These are phyloP conservation scores for Ambrosia trifida DNA, from an alignment of 129 eudicot species.

Conservation along the genomic window DNA sequence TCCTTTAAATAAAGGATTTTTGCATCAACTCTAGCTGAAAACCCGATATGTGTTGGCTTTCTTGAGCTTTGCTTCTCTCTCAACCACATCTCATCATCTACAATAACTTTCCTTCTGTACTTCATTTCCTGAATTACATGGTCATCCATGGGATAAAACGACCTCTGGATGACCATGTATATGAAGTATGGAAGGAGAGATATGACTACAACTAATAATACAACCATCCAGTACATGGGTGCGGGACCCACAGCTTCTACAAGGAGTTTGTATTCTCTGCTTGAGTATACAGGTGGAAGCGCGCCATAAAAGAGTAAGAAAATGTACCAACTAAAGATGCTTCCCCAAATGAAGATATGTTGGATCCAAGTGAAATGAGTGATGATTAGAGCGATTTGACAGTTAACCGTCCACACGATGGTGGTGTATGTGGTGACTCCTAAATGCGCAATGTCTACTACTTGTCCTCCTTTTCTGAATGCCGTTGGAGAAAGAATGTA, in stretches of 20 bases:
- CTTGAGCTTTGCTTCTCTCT: conserved; percentile 51
- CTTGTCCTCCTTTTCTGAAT: conserved; percentile 45
- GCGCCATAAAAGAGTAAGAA: conserved; percentile 43
- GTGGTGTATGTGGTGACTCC: conserved; percentile 50
- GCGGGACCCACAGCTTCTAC: conserved; percentile 50
- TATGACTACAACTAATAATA: conserved; percentile 41
- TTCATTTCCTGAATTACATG: conserved; percentile 58
- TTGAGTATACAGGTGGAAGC: conserved; percentile 44
- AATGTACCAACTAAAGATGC: conserved; percentile 50
- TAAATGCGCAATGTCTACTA: conserved; percentile 43
- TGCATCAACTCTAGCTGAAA: conserved; percentile 56
- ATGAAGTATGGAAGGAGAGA: conserved; percentile 54
- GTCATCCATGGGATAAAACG: conserved; percentile 53
- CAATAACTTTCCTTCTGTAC: conserved; percentile 33
- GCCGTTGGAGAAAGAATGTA: conserved; percentile 44
- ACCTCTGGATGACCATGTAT: conserved; percentile 42
- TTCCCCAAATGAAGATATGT: conserved; percentile 60
- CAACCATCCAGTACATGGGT: conserved; percentile 46
- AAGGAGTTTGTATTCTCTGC: conserved; percentile 36
- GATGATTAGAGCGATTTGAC: conserved; percentile 51
- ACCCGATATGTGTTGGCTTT: conserved; percentile 47
- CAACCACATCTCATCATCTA: conserved; percentile 46
- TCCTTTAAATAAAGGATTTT: conserved; percentile 49
- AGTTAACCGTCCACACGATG: conserved; percentile 52
- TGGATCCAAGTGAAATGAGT: conserved; percentile 66